Evolutionary conservation across 345 rosid species (phyloP).

Genomic region (Acer saccharum): DNA sequence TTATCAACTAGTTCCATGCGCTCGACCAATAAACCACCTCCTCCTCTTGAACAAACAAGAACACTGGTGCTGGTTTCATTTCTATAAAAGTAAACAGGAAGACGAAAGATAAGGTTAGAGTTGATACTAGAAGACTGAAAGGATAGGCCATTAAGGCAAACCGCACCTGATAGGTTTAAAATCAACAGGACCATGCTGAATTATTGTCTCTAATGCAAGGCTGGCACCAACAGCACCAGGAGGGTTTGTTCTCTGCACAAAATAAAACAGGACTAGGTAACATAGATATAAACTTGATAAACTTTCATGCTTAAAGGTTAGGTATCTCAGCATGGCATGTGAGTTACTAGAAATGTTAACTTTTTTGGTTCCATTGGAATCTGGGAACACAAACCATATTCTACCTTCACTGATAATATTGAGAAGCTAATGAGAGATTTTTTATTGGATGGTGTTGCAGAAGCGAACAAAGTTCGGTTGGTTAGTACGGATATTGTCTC

Average conservation of each 20-base stretch:
- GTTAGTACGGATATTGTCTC: not conserved
- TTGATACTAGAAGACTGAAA: not conserved
- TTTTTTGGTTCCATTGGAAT: not conserved
- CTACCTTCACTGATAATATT: not conserved
- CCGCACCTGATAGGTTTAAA: constrained; percentile 62
- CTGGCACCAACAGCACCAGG: constrained; percentile 92
- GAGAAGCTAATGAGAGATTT: not conserved
- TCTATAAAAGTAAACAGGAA: constrained; percentile 40
- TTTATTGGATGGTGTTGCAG: not conserved
- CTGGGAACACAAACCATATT: not conserved
- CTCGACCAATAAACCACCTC: constrained; percentile 88
- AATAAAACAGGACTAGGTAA: constrained; percentile 2
- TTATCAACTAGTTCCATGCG: constrained; percentile 93
- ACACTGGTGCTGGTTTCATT: constrained; percentile 60
- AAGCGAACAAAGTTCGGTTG: not conserved
- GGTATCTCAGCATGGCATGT: not conserved
- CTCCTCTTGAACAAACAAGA: constrained; percentile 97
- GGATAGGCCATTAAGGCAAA: constrained; percentile 21
- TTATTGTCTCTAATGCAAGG: constrained; percentile 85
- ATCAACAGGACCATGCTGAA: constrained; percentile 65
- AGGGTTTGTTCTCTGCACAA: constrained; percentile 70
- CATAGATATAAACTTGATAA: not conserved
- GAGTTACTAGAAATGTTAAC: not conserved
- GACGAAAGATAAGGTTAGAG: not conserved
- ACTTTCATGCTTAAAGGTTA: not conserved